Evolutionary conservation across 495 filamentous ascomycete species (phyloP).

Genomic region (Astrocystis sublimbata): DNA sequence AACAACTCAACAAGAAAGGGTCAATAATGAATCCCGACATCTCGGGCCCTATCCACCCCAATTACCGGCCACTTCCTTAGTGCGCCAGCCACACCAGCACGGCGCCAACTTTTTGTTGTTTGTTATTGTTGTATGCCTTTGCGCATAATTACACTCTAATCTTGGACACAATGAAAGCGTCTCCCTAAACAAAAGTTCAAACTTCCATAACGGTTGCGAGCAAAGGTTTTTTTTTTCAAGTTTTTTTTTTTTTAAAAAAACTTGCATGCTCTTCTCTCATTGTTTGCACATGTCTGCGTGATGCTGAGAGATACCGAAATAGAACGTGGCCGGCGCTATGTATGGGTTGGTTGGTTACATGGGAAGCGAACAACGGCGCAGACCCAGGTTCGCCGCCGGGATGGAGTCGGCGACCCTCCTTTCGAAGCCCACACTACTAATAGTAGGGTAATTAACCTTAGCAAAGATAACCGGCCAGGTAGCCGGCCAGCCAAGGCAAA

Average conservation of each 20-base stretch:
- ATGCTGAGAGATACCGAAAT: not conserved
- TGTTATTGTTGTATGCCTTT: too few relatives aligned
- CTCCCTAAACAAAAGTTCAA: constrained; percentile 5
- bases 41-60: not conserved
- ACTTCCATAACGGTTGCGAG: not conserved
- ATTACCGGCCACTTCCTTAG: not conserved
- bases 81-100: constrained; percentile 1
- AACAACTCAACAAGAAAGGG: not conserved
- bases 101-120: not conserved
- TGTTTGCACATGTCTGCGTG: not conserved
- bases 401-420: constrained; percentile 16
- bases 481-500: not conserved
- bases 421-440: constrained; percentile 1
- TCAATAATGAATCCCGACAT: not conserved
- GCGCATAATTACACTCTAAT: not conserved
- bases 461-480: constrained; percentile 6
- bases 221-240: not conserved
- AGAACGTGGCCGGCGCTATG: not conserved
- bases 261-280: not conserved
- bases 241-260: not conserved
- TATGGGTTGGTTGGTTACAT: not conserved
- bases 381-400: not conserved
- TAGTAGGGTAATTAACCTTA: too few relatives aligned
- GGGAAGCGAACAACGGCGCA: not conserved
- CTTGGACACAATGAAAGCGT: not conserved